These are phyloP conservation scores for Dillenia turbinata DNA, from an alignment of 164 flowering plant genomes.

Conservation along the genomic window DNA sequence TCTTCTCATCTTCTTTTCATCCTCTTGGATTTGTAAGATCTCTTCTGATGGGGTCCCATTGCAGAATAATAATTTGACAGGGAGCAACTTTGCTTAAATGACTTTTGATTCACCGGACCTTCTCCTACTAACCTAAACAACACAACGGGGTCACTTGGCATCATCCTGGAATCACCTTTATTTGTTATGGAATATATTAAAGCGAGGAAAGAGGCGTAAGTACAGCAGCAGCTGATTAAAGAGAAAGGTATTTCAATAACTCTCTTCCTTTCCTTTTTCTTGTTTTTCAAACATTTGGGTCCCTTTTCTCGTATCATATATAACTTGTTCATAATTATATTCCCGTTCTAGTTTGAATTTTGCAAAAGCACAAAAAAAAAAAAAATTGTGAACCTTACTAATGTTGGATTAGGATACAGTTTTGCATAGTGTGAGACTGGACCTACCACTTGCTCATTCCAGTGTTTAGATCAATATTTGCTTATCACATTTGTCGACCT, in stretches of 20 bases:
- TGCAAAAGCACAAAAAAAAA: no score
- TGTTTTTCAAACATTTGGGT: slow-evolving; percentile 59
- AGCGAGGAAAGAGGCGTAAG: slow-evolving; percentile 54
- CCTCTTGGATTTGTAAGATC: slow-evolving; percentile 46
- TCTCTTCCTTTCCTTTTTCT: slow-evolving; percentile 35
- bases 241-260: slow-evolving; percentile 48
- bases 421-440: no score
- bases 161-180: slow-evolving; percentile 80
- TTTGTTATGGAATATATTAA: slow-evolving; percentile 63
- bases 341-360: slow-evolving; percentile 16
- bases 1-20: slow-evolving; percentile 39
- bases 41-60: slow-evolving; percentile 32
- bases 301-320: slow-evolving; percentile 10
- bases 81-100: slow-evolving; percentile 34
- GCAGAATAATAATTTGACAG: slow-evolving; percentile 53
- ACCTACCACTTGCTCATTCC: no score
- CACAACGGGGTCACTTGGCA: slow-evolving; percentile 33
- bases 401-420: no score
- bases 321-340: slow-evolving; percentile 27
- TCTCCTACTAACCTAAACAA: slow-evolving; percentile 35
- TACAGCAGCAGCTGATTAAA: slow-evolving; percentile 66
- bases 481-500: no score
- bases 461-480: no score
- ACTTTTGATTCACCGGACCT: slow-evolving; percentile 66
- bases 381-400: no score